Percentiles rank a stretch among this genome's conserved stretches.
phyloP scores from a whole-genome alignment of 2,329 filamentous ascomycete genomes.

The Paraconiothyrium brasiliense region DNA sequence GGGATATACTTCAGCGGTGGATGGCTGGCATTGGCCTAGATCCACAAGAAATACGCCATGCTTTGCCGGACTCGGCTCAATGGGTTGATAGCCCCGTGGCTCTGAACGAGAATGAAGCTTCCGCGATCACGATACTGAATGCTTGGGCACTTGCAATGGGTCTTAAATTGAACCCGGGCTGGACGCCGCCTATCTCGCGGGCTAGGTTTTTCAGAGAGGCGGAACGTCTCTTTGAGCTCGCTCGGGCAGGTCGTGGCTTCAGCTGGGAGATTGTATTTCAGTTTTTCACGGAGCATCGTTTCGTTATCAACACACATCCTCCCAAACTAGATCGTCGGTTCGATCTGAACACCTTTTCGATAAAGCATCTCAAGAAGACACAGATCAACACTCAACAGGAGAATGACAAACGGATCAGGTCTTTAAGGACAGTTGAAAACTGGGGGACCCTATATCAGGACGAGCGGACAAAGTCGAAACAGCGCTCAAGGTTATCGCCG shows the following conservation, averaged over 20 bases:
- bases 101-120: conserved; percentile 2
- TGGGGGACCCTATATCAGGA: too few species aligned
- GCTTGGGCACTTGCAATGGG: conserved; percentile 33
- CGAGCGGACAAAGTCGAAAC: too few species aligned
- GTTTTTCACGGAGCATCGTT: conserved; percentile 21
- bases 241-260: conserved; percentile 10
- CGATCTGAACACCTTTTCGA: conserved; percentile 11
- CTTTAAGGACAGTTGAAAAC: too few species aligned
- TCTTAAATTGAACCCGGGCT: conserved; percentile 18
- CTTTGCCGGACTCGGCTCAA: background rate
- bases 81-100: conserved; percentile 20
- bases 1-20: conserved; percentile 9
- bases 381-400: conserved; percentile 6
- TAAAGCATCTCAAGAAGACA: background rate
- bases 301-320: conserved; percentile 11
- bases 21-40: background rate
- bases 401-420: background rate
- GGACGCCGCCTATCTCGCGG: conserved; percentile 1
- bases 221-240: conserved; percentile 17
- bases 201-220: background rate
- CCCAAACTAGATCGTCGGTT: conserved; percentile 17
- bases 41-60: background rate
- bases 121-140: conserved; percentile 23
- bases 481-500: too few species aligned
- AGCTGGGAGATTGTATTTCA: conserved; percentile 24